Base-by-base conservation (phyloP, 1,139 yeast genomes). In the Scheffersomyces parashehatae region DNA sequence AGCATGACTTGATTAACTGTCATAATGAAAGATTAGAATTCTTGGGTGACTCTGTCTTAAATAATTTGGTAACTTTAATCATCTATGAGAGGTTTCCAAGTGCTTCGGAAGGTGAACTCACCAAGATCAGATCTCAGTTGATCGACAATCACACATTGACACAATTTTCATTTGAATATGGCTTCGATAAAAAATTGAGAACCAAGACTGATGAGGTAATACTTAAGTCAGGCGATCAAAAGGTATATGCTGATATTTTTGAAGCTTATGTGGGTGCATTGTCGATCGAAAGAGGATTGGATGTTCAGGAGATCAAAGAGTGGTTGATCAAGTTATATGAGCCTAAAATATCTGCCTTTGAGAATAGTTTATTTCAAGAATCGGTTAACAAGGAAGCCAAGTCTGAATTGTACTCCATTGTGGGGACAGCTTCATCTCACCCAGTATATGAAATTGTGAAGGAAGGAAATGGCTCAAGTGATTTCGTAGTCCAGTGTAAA, bases 21-120 rank as follows among this genome's bases (percentile, higher is more conserved):
- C 93, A 90, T 58, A 90, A 93, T 62, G 99, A 95, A 69, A 75
- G 99, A 42, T 72, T 93, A 33, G 99, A 95, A 65, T 95, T 90
- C 59, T 68, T 90, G 36, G 99, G 99, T 15, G 99, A 95, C 65
- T 84, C 98, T 0, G 81, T 90, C 14, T 70, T 93, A 50, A 88
- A 90, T 58, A 80, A 80, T 47, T 71, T 85, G 37, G 83, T 88
- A 39, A 85, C 97, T 0, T 70, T 80, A 49, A 74, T 89, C 39
- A 73, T 89, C 14, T 89, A 77, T 56, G 73, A 77, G 29, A 67
- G 78, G 46, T 86, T 85, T 55, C 93, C 95, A 0, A 68, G 75
- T 39, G 84, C 83, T 33, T 71, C 83, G 16, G 99, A 95, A 71
- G 99, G 99, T 32, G 84, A 82, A 36, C 67, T 95, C 49, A 83